Conservation (phyloP, 805 yeast genomes). For the Kodamaea kakaduensis region DNA sequence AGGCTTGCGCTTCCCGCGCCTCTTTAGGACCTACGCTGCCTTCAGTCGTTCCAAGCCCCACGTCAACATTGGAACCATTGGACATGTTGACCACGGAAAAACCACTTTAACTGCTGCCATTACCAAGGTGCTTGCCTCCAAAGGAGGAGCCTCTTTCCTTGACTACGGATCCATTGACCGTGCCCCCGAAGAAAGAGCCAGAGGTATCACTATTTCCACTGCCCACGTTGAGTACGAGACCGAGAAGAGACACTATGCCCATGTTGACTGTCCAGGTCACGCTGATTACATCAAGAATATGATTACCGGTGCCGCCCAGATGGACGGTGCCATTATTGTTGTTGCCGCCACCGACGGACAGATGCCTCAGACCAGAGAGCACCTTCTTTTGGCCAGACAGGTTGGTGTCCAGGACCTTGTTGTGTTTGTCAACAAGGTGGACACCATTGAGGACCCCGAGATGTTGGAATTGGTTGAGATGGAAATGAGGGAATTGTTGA, state of each 20-base stretch:
- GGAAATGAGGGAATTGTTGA: slow-evolving; percentile 98
- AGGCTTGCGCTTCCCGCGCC: too few relatives aligned
- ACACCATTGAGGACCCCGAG: slow-evolving; percentile 96
- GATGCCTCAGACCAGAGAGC: slow-evolving; percentile 99
- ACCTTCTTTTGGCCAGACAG: slow-evolving; percentile 95
- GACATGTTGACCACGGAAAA: slow-evolving; percentile 99
- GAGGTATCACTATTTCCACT: slow-evolving; percentile 98
- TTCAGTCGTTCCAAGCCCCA: slow-evolving; percentile 96
- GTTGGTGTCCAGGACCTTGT: slow-evolving; percentile 98
- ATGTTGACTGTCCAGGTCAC: slow-evolving; percentile 98
- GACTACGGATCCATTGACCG: slow-evolving; percentile 92
- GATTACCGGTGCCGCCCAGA: slow-evolving; percentile 99
- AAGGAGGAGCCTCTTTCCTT: slow-evolving; percentile 90
- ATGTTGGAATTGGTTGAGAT: slow-evolving; percentile 99
- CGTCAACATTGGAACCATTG: slow-evolving; percentile 95
- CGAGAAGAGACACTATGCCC: slow-evolving; percentile 91
- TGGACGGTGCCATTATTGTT: slow-evolving; percentile 99
- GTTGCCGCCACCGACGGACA: slow-evolving; percentile 99
- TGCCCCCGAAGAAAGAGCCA: slow-evolving; percentile 98
- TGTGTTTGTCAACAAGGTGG: slow-evolving; percentile 97
- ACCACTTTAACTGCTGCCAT: slow-evolving; percentile 98
- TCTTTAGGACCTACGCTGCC: slow-evolving; percentile 65
- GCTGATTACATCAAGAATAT: slow-evolving; percentile 97
- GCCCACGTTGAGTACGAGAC: slow-evolving; percentile 98
- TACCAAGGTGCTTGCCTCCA: slow-evolving; percentile 84